A percentile compares a stretch with the other conserved stretches of the same genome.
phyloP scores from a whole-genome alignment of 2,329 filamentous ascomycete genomes.

The Didymella pinodella region DNA sequence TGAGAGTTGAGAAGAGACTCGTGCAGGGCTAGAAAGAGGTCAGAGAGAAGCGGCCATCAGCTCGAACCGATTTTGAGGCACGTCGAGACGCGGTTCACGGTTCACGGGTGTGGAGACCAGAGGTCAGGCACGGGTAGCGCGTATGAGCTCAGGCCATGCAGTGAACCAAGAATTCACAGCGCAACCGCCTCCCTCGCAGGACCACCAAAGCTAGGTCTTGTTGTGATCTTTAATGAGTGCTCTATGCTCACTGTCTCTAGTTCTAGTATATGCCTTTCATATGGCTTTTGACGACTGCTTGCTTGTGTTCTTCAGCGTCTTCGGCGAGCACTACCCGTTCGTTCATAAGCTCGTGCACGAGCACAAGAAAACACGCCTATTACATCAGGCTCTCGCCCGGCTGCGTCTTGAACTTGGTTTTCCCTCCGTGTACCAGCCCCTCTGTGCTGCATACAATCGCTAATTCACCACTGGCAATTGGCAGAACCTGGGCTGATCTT shows the following conservation, averaged over 20 bases:
- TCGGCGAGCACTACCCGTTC: constrained; percentile 26
- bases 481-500: constrained; percentile 25
- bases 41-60: constrained; percentile 47
- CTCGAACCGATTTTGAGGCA: constrained; percentile 44
- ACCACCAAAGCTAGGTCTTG: constrained; percentile 10
- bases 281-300: background rate
- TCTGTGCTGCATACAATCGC: constrained; percentile 39
- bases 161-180: constrained; percentile 32
- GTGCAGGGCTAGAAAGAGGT: constrained; percentile 33
- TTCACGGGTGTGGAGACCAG: constrained; percentile 39
- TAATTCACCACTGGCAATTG: constrained; percentile 35
- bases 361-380: constrained; percentile 37
- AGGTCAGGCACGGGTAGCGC: constrained; percentile 25
- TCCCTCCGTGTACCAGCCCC: constrained; percentile 47
- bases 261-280: background rate
- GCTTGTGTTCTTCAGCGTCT: constrained; percentile 17
- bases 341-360: constrained; percentile 40
- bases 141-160: constrained; percentile 37
- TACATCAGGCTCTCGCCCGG: constrained; percentile 42
- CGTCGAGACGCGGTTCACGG: constrained; percentile 28
- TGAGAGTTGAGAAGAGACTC: constrained; percentile 23
- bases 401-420: constrained; percentile 38
- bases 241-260: background rate
- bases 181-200: constrained; percentile 24
- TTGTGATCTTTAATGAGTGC: background rate